A percentile compares a stretch with the other conserved stretches of the same genome.
phyloP scores from a whole-genome alignment of 768 basidiomycete genomes.

The Russula foetens region DNA sequence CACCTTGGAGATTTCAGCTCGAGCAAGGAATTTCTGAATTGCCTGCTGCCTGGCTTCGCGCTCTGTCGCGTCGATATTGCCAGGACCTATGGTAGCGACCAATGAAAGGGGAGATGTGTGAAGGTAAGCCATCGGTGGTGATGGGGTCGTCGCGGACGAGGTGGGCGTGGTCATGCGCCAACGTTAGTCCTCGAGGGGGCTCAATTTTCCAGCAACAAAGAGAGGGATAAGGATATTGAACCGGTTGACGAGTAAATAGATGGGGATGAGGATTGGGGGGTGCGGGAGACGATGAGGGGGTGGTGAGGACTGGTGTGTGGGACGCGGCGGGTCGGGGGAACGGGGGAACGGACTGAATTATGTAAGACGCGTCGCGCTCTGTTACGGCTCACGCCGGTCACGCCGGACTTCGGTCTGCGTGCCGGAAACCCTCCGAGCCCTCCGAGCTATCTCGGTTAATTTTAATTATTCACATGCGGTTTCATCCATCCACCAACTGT shows the following conservation, averaged over 20 bases:
- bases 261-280: background rate
- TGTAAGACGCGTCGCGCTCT: slow-evolving; percentile 22
- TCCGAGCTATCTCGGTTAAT: background rate
- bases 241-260: background rate
- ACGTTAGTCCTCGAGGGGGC: background rate
- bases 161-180: slow-evolving; percentile 66
- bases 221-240: background rate
- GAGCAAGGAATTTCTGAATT: slow-evolving; percentile 67
- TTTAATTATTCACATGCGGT: no score
- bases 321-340: slow-evolving; percentile 20
- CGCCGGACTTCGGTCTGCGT: slow-evolving; percentile 10
- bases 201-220: background rate
- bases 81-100: slow-evolving; percentile 25
- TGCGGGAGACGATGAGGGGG: slow-evolving; percentile 1
- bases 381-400: slow-evolving; percentile 17
- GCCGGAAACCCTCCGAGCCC: slow-evolving; percentile 10
- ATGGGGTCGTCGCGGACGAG: slow-evolving; percentile 76
- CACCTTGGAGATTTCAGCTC: slow-evolving; percentile 76
- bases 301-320: slow-evolving; percentile 19
- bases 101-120: slow-evolving; percentile 36
- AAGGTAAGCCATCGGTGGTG: slow-evolving; percentile 61
- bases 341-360: slow-evolving; percentile 14
- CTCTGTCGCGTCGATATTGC: slow-evolving; percentile 37
- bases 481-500: no score
- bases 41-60: slow-evolving; percentile 57